Evolutionary conservation across 768 basidiomycete genomes (phyloP).

Genomic region (Termitomyces sp.): DNA sequence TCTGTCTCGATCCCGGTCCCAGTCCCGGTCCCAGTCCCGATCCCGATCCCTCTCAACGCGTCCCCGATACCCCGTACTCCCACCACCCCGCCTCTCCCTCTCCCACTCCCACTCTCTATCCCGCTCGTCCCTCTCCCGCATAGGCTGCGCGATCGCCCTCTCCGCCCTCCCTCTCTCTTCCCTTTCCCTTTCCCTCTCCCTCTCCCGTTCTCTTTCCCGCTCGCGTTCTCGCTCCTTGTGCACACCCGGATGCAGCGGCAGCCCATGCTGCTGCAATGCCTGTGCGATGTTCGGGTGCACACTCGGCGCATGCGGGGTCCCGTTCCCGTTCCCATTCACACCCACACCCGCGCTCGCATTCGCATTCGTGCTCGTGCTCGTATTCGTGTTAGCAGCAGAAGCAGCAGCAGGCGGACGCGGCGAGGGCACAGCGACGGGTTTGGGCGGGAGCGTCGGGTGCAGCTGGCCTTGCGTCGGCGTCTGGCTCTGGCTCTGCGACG

Average conservation of each 20-base stretch:
- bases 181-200: neutral
- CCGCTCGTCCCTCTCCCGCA: constrained; percentile 10
- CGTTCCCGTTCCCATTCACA: neutral
- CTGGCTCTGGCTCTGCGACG: too few species aligned
- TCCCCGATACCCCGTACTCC: neutral
- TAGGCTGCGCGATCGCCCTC: constrained; percentile 7
- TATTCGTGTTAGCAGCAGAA: too few species aligned
- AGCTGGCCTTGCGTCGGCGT: neutral
- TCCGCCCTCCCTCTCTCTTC: neutral
- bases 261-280: neutral
- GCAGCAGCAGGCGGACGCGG: neutral
- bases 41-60: neutral
- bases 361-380: neutral
- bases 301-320: neutral
- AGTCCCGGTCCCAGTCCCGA: constrained; percentile 7
- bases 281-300: constrained; percentile 3
- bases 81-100: neutral
- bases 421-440: neutral
- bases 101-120: constrained; percentile 6
- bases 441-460: constrained; percentile 13
- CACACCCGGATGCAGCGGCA: constrained; percentile 13
- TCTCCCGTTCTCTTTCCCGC: neutral
- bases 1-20: neutral
- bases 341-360: too few species aligned
- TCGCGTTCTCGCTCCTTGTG: neutral